Evolutionary conservation across 2,329 filamentous ascomycete genomes (phyloP), one percentile per base, ranked within the genome.

Genomic region (Pseudocercospora fijiensis): DNA sequence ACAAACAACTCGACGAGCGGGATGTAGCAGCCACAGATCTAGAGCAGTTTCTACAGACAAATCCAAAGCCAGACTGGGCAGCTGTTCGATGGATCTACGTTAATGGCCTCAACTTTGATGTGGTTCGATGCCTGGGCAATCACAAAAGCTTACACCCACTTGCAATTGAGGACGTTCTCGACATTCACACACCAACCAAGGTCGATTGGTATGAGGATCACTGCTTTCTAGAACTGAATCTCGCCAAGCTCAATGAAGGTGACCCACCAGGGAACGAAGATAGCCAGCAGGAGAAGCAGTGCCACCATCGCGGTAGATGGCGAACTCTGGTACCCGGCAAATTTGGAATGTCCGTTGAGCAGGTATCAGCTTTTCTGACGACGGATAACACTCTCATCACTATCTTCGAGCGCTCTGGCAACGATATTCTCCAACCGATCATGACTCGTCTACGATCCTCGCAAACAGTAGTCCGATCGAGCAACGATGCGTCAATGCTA

Each of bases 21-120:
- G 85, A 89, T 70, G 82, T 95, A 45, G 83, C 89, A 63, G 96
- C 96, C 71, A 81, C 84, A 3, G 83, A 83, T 0, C 82, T 97
- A 11, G 84, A 86, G 53, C 80, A 82, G 0, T 96, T 95, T 65
- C 75, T 97, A 58, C 77, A 83, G n/a, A 33, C 66, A 13, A 75
- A 81, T 28, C 85, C 87, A 1, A 85, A 86, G 70, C 85, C 88
- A 33, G 78, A 81, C 0, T 96, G 91, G 91, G 88, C 87, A 16
- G 85, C 85, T 64, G 95, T 91, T 72, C 85, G 94, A 22, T 97
- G 93, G 93, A 93, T 97, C 78, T 96, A 94, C 70, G 87, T 96
- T 72, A 96, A 97, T 75, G 92, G 93, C 0, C 78, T 96, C 20
- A 94, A 90, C 71, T 96, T 91, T 89, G 92, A 96, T 76, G 91